Evolutionary conservation across 345 rosid genomes (phyloP).

Genomic region (Salix koriyanagi): DNA sequence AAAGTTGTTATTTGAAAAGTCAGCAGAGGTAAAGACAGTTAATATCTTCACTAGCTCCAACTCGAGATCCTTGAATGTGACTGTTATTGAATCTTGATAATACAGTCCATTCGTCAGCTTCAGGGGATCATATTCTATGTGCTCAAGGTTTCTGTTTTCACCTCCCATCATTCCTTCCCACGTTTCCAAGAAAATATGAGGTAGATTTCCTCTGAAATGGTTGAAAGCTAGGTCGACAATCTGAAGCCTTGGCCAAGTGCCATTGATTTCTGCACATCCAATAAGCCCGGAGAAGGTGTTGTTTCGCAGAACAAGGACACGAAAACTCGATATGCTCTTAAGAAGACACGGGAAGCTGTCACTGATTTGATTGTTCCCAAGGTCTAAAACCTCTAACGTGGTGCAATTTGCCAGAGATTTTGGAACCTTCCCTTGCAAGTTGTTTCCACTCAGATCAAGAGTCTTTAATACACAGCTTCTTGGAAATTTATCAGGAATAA

Average conservation of each 20-base stretch:
- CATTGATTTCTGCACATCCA: not conserved
- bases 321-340: slow-evolving; percentile 24
- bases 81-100: slow-evolving; percentile 33
- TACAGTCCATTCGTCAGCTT: not conserved
- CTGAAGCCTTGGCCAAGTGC: slow-evolving; percentile 28
- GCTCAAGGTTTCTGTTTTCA: slow-evolving; percentile 10
- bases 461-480: slow-evolving; percentile 19
- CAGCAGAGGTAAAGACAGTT: slow-evolving; percentile 18
- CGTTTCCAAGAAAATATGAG: not conserved
- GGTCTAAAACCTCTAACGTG: slow-evolving; percentile 32
- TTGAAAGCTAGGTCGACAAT: slow-evolving; percentile 38
- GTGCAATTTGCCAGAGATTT: slow-evolving; percentile 27
- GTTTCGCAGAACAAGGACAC: slow-evolving; percentile 31
- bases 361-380: slow-evolving; percentile 30
- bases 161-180: slow-evolving; percentile 36
- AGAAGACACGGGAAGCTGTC: slow-evolving; percentile 38
- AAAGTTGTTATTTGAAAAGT: slow-evolving; percentile 15
- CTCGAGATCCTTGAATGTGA: slow-evolving; percentile 38
- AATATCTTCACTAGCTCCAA: slow-evolving; percentile 40
- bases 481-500: slow-evolving; percentile 14
- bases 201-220: slow-evolving; percentile 28
- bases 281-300: slow-evolving; percentile 23
- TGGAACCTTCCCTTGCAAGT: slow-evolving; percentile 28
- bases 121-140: slow-evolving; percentile 10
- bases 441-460: slow-evolving; percentile 36